phyloP scores from a whole-genome alignment of 1,284 basidiomycete genomes.

The Trametes versicolor region DNA sequence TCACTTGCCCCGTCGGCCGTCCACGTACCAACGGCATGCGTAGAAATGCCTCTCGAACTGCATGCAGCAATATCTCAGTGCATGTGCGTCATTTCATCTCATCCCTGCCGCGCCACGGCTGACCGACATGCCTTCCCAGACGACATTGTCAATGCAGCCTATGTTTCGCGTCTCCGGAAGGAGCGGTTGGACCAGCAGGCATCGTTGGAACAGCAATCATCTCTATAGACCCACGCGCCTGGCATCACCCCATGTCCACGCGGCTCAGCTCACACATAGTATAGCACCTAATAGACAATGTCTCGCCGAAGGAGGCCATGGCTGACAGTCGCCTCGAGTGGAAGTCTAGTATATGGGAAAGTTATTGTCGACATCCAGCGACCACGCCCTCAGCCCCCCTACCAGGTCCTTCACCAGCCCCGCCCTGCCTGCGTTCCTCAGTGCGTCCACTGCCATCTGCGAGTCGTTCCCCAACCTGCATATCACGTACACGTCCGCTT shows the following conservation, averaged over 20 bases:
- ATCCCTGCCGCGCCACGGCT: not conserved
- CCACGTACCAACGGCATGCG: not conserved
- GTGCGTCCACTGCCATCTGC: slow-evolving; percentile 80
- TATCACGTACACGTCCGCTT: slow-evolving; percentile 62
- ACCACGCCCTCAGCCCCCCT: slow-evolving; percentile 85
- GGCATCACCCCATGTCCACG: not conserved
- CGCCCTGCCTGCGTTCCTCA: slow-evolving; percentile 57
- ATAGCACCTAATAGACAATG: slow-evolving; percentile 24
- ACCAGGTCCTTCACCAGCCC: slow-evolving; percentile 73
- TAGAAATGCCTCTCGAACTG: slow-evolving; percentile 81
- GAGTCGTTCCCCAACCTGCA: slow-evolving; percentile 96
- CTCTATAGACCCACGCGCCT: slow-evolving; percentile 8
- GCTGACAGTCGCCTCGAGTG: not conserved
- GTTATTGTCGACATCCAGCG: slow-evolving; percentile 69
- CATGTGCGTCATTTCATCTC: slow-evolving; percentile 66
- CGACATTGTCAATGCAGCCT: slow-evolving; percentile 77
- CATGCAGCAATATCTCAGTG: slow-evolving; percentile 85
- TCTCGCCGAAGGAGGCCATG: not conserved
- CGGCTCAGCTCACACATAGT: slow-evolving; percentile 11
- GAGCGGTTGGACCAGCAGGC: slow-evolving; percentile 53
- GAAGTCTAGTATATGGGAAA: slow-evolving; percentile 80
- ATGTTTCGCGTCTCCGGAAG: slow-evolving; percentile 64
- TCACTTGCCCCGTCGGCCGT: not conserved
- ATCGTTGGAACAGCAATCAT: slow-evolving; percentile 2
- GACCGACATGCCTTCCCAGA: slow-evolving; percentile 52